Evolutionary conservation across 1,139 yeast genomes (phyloP), one percentile per base, ranked within the genome.

Genomic region (Pichia sp.): DNA sequence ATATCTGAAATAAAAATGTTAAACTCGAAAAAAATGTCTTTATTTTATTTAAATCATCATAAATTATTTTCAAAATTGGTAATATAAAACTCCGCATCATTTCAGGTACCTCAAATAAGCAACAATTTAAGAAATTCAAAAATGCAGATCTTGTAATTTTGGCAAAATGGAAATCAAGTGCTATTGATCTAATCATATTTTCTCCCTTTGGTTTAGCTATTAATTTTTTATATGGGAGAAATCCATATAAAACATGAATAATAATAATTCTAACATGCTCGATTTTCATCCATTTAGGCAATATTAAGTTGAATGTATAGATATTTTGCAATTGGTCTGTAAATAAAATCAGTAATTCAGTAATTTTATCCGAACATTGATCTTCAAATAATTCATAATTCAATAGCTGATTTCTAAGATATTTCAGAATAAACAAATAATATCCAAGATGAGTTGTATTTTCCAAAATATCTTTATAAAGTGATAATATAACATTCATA

Each of bases 351-450:
- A 80, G 70, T 38, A 86, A 68, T 30, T 67, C 64, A 32, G 69
- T 60, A 10, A 86, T 71, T 37, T 74, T 75, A 3, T 69, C 69
- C 5, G 34, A 45, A 4, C 67, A 68, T 47, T 76, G 72, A n/a
- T 70, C 65, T 37, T 63, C 62, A 56, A 84, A 85, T 8, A 87
- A 66, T 25, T 70, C 71, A 55, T 81, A 65, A 57, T 83, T 83
- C 3, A 88, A 72, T 36, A 88, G 62, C 60, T 87, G 96, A 0
- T 86, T 76, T 56, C 89, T 81, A 50, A 85, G 72, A 63, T 83
- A 89, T 0, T 85, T 79, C 72, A 86, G 71, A 1, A 81, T 66
- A 58, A 73, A 83, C 0, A 89, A 79, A 60, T 81, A 86, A 1
- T 81, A 64, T 52, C 84, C 92, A 90, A 92, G 86, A 50, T 77